These are phyloP conservation scores for Scytalidium sp. DNA, from an alignment of 2,329 filamentous ascomycete species.

Conservation along the genomic window DNA sequence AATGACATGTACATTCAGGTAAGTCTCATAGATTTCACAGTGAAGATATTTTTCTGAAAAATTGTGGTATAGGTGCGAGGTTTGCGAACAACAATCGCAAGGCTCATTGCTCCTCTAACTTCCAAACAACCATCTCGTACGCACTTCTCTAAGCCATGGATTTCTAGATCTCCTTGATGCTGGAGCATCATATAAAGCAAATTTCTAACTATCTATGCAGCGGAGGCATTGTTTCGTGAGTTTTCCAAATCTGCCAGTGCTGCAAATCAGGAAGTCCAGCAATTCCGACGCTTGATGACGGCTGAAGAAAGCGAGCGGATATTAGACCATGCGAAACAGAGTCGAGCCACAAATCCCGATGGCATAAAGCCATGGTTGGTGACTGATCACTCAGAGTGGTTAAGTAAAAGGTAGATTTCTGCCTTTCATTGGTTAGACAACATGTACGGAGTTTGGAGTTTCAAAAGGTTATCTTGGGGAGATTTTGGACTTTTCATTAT, in stretches of 20 bases:
- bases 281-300: slow-evolving; percentile 29
- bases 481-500: no score
- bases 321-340: slow-evolving; percentile 50
- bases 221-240: slow-evolving; percentile 44
- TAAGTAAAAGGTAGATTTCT: slow-evolving; percentile 27
- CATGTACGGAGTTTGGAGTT: neutral
- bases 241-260: slow-evolving; percentile 46
- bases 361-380: slow-evolving; percentile 59
- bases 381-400: slow-evolving; percentile 59
- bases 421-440: neutral
- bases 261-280: slow-evolving; percentile 48
- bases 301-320: slow-evolving; percentile 34
- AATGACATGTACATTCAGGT: slow-evolving; percentile 34
- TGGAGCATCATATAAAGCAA: neutral
- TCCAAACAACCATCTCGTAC: slow-evolving; percentile 49
- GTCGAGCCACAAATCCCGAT: slow-evolving; percentile 50
- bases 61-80: slow-evolving; percentile 39
- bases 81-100: slow-evolving; percentile 46
- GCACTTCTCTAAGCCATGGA: slow-evolving; percentile 16
- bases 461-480: no score
- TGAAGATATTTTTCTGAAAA: neutral
- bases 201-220: slow-evolving; percentile 31
- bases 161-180: neutral
- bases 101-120: slow-evolving; percentile 49
- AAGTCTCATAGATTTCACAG: neutral